Conservation (phyloP, 495 filamentous ascomycete genomes). For the Daldinia caldariorum region DNA sequence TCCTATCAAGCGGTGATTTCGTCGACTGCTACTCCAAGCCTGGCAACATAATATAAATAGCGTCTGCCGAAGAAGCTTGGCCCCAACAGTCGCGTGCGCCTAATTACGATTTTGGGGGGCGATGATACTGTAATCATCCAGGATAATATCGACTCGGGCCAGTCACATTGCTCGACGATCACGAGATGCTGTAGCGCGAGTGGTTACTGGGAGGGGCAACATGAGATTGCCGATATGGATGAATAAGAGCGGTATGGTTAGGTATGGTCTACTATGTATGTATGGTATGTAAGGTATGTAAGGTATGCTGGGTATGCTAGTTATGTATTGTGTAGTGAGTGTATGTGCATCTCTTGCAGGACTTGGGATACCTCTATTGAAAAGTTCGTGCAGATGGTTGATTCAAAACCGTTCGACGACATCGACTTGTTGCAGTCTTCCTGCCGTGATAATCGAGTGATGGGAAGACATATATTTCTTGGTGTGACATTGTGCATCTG, state of each 20-base stretch:
- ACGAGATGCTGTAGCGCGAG: constrained; percentile 33
- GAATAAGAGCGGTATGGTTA: constrained; percentile 20
- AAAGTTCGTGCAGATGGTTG: constrained; percentile 20
- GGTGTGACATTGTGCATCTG: constrained; percentile 33
- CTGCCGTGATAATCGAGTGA: constrained; percentile 38
- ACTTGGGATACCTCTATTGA: constrained; percentile 1
- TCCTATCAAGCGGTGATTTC: constrained; percentile 33
- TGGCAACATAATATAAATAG: constrained; percentile 32
- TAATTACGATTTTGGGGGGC: constrained; percentile 29
- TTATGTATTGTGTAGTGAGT: too few relatives aligned
- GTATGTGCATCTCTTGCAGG: constrained; percentile 10
- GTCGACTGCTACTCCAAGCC: constrained; percentile 8
- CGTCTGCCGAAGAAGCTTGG: constrained; percentile 44
- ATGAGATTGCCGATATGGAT: constrained; percentile 31
- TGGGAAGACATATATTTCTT: constrained; percentile 22
- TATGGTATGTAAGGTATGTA: constrained; percentile 3
- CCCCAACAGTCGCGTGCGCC: constrained; percentile 40
- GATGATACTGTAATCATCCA: constrained; percentile 41
- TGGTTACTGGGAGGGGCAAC: constrained; percentile 25
- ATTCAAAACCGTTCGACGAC: constrained; percentile 31
- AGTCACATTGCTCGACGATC: constrained; percentile 43
- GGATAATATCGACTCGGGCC: constrained; percentile 42
- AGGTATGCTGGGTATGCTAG: too few relatives aligned
- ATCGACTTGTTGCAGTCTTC: constrained; percentile 21
- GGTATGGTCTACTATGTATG: neutral